These are phyloP conservation scores for Coffea canephora DNA, from an alignment of 257 asterid genomes.

Conservation along the genomic window DNA sequence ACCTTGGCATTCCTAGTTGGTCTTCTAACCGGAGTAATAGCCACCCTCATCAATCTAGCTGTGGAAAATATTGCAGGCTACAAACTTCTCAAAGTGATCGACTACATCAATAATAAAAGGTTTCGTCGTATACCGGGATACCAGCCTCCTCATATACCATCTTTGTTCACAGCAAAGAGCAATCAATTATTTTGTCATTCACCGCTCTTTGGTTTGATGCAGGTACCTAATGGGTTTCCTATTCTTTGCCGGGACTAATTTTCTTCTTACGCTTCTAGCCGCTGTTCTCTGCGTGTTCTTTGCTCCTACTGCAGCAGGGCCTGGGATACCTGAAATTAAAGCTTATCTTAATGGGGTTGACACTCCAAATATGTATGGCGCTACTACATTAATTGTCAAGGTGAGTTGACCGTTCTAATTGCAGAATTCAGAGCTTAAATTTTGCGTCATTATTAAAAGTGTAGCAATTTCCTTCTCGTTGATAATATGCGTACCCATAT, in stretches of 20 bases:
- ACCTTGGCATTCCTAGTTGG: slow-evolving; percentile 77
- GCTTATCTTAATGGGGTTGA: slow-evolving; percentile 95
- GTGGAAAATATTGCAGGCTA: slow-evolving; percentile 86
- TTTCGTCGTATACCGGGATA: slow-evolving; percentile 4
- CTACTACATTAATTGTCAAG: slow-evolving; percentile 76
- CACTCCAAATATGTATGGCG: slow-evolving; percentile 88
- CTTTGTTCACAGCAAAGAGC: not conserved
- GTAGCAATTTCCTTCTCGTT: not conserved
- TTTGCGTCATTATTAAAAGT: not conserved
- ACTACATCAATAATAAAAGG: slow-evolving; percentile 66
- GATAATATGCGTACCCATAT: not conserved
- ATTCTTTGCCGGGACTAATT: slow-evolving; percentile 52
- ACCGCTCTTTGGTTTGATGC: slow-evolving; percentile 32
- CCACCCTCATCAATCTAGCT: slow-evolving; percentile 81
- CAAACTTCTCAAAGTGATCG: slow-evolving; percentile 55
- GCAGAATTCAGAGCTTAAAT: not conserved
- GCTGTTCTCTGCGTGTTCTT: slow-evolving; percentile 67
- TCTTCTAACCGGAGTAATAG: slow-evolving; percentile 74
- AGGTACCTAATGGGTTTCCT: slow-evolving; percentile 67
- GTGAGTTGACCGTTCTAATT: slow-evolving; percentile 29
- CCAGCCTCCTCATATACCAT: not conserved
- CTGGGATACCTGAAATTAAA: slow-evolving; percentile 90
- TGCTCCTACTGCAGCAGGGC: slow-evolving; percentile 96
- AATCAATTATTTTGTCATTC: not conserved
- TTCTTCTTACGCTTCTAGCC: slow-evolving; percentile 60